Base-by-base conservation (phyloP, 768 basidiomycete genomes). In the Panaeolus papilionaceus region DNA sequence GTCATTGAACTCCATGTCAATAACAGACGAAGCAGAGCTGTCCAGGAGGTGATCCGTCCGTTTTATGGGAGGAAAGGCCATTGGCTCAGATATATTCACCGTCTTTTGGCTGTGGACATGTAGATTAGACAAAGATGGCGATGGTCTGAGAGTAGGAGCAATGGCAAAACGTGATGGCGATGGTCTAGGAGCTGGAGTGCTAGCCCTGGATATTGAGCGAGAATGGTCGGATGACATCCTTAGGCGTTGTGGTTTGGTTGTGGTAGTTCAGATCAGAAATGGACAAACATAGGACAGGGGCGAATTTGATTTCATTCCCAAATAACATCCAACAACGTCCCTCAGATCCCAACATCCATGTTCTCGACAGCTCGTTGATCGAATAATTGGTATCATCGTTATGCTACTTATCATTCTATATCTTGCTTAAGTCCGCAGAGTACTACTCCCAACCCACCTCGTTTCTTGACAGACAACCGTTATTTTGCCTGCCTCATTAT, bases 21-120 rank as follows among this genome's bases (percentile, higher is more conserved):
- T 80, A 20, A 91, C 83, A 42, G 92, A 93, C 58, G 91, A 92
- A 40, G 91, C 86, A 23, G 90, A 88, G 75, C 89, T 91, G 72
- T 88, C 85, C 51, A 88, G 78, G 51, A 75, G 79, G 37, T 81
- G 74, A 66, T 77, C 81, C 14, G 68, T 70, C 9, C 75, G 71
- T 45, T 65, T 66, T 42, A 71, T 67, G 51, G 68, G 72, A 44
- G 75, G 75, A 39, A 67, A 70, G 61, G 70, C 70, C 38, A 73
- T 71, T 64, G 77, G 71, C 49, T 79, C 81, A 51, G 75, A 76
- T 64, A 64, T 83, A 78, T 20, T 76, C 69, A 61, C 77, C 66
- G 79, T 68, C 47, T 80, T 80, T 76, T 86, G 84, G 70, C 84
- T 84, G 70, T 87, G 86, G 38, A 88, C 84, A 47, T 86, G 84